A percentile compares a stretch with the other conserved stretches of the same genome.
Evolutionary conservation across 257 asterid genomes (phyloP).

Genomic region (Solanum paucissectum): DNA sequence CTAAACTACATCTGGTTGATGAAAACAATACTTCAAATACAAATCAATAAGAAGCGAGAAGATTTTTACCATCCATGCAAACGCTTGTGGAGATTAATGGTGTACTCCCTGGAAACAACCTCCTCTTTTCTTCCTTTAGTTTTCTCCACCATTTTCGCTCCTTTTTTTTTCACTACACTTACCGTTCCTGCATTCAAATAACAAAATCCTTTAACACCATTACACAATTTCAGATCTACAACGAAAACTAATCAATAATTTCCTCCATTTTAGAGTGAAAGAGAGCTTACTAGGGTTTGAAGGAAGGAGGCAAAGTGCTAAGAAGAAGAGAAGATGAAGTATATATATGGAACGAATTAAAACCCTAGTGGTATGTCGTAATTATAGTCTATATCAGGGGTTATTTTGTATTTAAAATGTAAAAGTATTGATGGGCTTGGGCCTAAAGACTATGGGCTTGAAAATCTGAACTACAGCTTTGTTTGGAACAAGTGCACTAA

Average conservation of each 20-base stretch:
- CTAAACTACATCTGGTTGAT: not conserved
- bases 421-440: not conserved
- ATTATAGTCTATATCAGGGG: not conserved
- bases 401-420: not conserved
- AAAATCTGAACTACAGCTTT: not conserved
- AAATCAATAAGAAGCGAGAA: not conserved
- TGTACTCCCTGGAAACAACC: slow-evolving; percentile 42
- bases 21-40: not conserved
- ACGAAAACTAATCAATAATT: not conserved
- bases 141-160: slow-evolving; percentile 27
- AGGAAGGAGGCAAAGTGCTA: not conserved
- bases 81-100: slow-evolving; percentile 47
- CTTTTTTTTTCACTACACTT: not conserved
- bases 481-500: not conserved
- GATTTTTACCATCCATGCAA: slow-evolving; percentile 38
- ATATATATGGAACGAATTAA: not conserved
- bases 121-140: slow-evolving; percentile 40
- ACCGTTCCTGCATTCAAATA: slow-evolving; percentile 14
- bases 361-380: slow-evolving; percentile 13
- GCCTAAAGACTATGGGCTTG: not conserved
- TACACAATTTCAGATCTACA: not conserved
- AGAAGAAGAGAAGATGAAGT: not conserved
- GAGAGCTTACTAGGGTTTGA: not conserved
- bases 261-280: not conserved
- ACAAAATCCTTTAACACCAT: not conserved